A percentile compares a stretch with the other conserved stretches of the same genome.
phyloP scores from a whole-genome alignment of 495 filamentous ascomycete genomes.

The Beverwykella pulmonaria region DNA sequence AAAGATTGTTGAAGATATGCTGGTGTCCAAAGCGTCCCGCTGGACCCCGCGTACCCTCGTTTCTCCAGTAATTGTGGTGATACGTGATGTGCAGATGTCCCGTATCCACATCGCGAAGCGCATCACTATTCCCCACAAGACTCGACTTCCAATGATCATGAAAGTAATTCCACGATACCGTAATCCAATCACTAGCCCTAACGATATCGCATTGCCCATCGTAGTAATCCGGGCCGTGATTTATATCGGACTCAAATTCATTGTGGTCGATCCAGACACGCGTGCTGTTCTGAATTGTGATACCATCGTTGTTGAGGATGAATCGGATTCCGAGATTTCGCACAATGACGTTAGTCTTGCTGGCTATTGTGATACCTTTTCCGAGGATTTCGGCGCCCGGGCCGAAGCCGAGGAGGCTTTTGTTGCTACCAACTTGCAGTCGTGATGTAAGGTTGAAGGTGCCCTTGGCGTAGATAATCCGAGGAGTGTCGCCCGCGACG shows the following conservation, averaged over 20 bases:
- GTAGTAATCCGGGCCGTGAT: constrained; percentile 36
- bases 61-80: constrained; percentile 49
- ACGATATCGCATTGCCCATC: constrained; percentile 42
- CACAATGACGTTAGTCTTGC: constrained; percentile 38
- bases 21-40: constrained; percentile 45
- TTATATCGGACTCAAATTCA: constrained; percentile 37
- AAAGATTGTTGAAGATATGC: constrained; percentile 47
- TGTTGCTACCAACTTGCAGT: constrained; percentile 42
- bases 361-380: constrained; percentile 28
- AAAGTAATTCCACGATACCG: constrained; percentile 45
- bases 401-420: constrained; percentile 44
- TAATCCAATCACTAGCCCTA: constrained; percentile 44
- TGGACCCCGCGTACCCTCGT: constrained; percentile 45
- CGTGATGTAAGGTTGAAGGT: constrained; percentile 37
- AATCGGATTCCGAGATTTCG: constrained; percentile 36
- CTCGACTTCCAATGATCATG: constrained; percentile 43
- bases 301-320: constrained; percentile 38
- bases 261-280: constrained; percentile 39
- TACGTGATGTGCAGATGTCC: constrained; percentile 48
- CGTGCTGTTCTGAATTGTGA: constrained; percentile 37
- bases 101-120: constrained; percentile 39
- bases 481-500: constrained; percentile 41
- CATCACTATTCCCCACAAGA: constrained; percentile 33
- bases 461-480: constrained; percentile 42
- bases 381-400: constrained; percentile 29